Conservation (phyloP, 306 rosid species). For the Prunus armeniaca region DNA sequence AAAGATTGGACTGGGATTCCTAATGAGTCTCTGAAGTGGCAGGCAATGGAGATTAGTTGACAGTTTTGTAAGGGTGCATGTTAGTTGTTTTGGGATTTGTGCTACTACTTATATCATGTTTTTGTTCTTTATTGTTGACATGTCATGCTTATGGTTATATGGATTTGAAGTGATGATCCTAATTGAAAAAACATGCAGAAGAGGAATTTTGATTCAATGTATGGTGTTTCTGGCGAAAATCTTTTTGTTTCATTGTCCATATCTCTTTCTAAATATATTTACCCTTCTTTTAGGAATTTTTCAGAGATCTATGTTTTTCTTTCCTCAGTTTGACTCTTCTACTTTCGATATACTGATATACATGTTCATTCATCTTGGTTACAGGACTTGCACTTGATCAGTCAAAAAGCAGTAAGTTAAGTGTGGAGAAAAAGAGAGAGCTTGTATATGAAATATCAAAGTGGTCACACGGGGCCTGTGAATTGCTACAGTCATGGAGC, state of each 20-base stretch:
- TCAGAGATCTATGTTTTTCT: not conserved
- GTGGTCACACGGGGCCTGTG: slow-evolving; percentile 73
- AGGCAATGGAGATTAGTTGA: slow-evolving; percentile 15
- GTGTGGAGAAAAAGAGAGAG: slow-evolving; percentile 82
- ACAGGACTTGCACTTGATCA: slow-evolving; percentile 58
- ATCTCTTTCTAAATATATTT: not conserved
- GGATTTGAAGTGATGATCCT: slow-evolving; percentile 2
- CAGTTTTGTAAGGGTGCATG: slow-evolving; percentile 20
- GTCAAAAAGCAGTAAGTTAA: slow-evolving; percentile 60
- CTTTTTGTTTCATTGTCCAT: not conserved
- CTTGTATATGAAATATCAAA: slow-evolving; percentile 82
- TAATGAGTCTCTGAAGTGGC: slow-evolving; percentile 1
- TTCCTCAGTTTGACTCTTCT: not conserved
- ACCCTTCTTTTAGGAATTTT: slow-evolving; percentile 9
- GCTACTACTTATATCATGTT: slow-evolving; percentile 12
- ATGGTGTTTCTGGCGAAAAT: not conserved
- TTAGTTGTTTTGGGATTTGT: slow-evolving; percentile 12
- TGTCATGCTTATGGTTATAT: slow-evolving; percentile 16
- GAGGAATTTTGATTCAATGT: not conserved
- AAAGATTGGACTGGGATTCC: not conserved
- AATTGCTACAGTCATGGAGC: slow-evolving; percentile 88
- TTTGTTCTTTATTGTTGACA: slow-evolving; percentile 15
- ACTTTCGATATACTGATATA: slow-evolving; percentile 17
- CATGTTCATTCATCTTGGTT: slow-evolving; percentile 20
- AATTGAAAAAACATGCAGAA: not conserved